phyloP scores from a whole-genome alignment of 768 basidiomycete species.

The Termitomyces sp. region DNA sequence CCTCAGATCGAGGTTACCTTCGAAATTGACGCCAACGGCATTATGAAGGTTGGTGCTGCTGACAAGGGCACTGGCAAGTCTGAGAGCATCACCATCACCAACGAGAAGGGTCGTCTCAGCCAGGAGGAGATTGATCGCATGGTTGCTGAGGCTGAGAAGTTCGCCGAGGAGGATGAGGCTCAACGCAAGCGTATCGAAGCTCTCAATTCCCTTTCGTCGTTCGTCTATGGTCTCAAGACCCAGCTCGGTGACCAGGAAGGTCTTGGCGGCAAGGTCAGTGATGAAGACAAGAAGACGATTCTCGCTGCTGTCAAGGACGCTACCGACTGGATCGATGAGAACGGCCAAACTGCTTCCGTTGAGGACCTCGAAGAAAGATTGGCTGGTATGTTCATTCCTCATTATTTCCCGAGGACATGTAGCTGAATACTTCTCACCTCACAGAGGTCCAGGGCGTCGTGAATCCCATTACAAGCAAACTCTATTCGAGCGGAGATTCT shows the following conservation, averaged over 20 bases:
- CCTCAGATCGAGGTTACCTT: conserved; percentile 98
- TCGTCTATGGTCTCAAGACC: conserved; percentile 81
- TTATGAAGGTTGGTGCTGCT: conserved; percentile 88
- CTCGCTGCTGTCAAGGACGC: conserved; percentile 80
- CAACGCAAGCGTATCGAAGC: conserved; percentile 81
- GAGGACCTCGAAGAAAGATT: conserved; percentile 94
- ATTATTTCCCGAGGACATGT: neutral
- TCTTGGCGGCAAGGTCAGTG: conserved; percentile 81
- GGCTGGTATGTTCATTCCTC: conserved; percentile 29
- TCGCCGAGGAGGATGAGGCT: conserved; percentile 61
- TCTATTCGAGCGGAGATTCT: conserved; percentile 46
- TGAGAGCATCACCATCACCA: conserved; percentile 88
- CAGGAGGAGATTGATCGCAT: conserved; percentile 94
- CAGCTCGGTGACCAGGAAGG: conserved; percentile 86
- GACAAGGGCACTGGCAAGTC: conserved; percentile 95
- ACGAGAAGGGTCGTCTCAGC: conserved; percentile 89
- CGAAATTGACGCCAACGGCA: conserved; percentile 93
- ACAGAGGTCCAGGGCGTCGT: conserved; percentile 68
- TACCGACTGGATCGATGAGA: conserved; percentile 88
- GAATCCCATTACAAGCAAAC: conserved; percentile 81
- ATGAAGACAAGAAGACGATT: conserved; percentile 81
- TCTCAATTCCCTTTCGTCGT: conserved; percentile 76
- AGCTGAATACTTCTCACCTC: neutral
- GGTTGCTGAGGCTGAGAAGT: conserved; percentile 92
- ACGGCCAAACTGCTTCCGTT: conserved; percentile 66